Evolutionary conservation across 768 basidiomycete species (phyloP), one percentile per base, ranked within the genome.

Genomic region (Kwoniella sp.): DNA sequence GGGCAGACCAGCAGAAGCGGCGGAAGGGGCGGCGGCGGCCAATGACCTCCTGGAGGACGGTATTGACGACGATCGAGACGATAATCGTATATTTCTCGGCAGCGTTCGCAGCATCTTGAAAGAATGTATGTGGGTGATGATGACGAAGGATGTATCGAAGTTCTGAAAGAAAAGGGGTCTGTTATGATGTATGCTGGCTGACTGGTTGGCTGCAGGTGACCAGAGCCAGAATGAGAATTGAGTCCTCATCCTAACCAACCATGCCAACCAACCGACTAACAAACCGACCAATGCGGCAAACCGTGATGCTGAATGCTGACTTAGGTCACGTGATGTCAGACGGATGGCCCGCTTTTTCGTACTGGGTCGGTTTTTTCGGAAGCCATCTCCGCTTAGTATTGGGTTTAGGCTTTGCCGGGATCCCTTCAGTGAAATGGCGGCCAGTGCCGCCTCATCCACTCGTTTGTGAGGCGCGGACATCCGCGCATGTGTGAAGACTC

Each of bases 21-120:
- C 30, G 48, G 55, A n/a, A 9, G 52, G 29, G 22, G 51, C 41
- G 41, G 41, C 20, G 20, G 41, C 41, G 9, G 41, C 41, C 41
- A 45, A 45, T 45, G 41, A 45, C 41, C 41, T 45, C n/a, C n/a
- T n/a, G n/a, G n/a, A n/a, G 5, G 41, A 45, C 15, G 15, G 15
- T 45, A 45, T 45, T 20, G 34, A 7, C 34, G 41, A 45, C 41
- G 41, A 45, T 20, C 41, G 41, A 45, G 41, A 45, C 17, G 67
- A 51, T 9, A 64, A 28, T 22, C 63, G 66, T 50, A 74, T 45
- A n/a, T 60, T 55, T 30, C 67, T 66, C 29, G 73, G 71, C 48
- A 70, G 50, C 13, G 65, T 69, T 51, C 74, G 66, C 28, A 75
- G 57, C 74, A 75, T 75, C 17, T 51, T 71, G 70, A 56, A 20